Evolutionary conservation across 2,329 filamentous ascomycete genomes (phyloP).

Genomic region (Bipolaris victoriae): DNA sequence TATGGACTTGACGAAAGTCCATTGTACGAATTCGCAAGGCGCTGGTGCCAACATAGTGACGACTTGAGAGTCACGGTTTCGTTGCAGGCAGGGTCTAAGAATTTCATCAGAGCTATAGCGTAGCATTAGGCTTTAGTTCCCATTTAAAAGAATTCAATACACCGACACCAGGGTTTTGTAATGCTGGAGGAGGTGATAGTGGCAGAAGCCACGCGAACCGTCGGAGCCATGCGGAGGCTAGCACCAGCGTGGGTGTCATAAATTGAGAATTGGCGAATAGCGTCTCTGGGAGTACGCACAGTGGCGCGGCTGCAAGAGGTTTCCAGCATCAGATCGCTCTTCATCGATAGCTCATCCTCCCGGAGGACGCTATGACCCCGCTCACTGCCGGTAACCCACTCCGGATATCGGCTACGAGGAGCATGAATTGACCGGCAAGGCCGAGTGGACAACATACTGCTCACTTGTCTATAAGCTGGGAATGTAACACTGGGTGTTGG

Average conservation of each 20-base stretch:
- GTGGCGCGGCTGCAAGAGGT: background rate
- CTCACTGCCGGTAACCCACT: background rate
- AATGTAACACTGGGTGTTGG: background rate
- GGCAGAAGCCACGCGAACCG: too few relatives aligned
- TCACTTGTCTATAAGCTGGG: background rate
- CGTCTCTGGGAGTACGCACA: background rate
- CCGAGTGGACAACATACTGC: background rate
- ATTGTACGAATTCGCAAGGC: background rate
- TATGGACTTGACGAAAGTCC: background rate
- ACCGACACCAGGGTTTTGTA: too few relatives aligned
- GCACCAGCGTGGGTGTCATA: background rate
- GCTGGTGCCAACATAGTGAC: background rate
- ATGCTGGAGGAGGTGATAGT: too few relatives aligned
- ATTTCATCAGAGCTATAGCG: too few relatives aligned
- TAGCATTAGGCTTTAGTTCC: too few relatives aligned
- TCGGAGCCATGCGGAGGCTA: background rate
- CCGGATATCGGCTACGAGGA: background rate
- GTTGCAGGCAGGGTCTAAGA: background rate
- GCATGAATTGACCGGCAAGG: background rate
- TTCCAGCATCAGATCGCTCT: background rate
- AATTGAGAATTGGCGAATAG: background rate
- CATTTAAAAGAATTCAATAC: too few relatives aligned
- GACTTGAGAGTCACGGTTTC: background rate
- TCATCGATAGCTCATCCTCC: background rate
- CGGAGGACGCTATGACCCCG: background rate